Base-by-base conservation (phyloP, 108 stramenopile genomes). In the Schizochytrium sp. region DNA sequence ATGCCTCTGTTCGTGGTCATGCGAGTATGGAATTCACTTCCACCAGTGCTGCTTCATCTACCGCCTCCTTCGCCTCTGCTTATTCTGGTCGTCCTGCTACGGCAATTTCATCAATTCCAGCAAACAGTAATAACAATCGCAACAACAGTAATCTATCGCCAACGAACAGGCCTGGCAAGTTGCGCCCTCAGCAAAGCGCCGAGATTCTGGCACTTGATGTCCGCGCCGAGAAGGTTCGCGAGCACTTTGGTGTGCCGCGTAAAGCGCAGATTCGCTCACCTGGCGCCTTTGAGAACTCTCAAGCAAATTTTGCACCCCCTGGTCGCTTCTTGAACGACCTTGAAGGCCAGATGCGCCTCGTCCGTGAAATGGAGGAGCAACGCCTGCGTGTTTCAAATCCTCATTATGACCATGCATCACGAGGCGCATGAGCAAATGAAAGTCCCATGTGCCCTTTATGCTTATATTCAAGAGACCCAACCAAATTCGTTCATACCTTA, bases 321-420 rank as follows among this genome's bases (percentile, higher is more conserved):
- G 73, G 73, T 83, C 46, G 73, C 46, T 83, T 83, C 19, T 50
- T 83, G 0, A 83, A 83, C 17, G 73, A 83, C 13, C 73, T 83
- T 28, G 73, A 83, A 19, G 50, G 50, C 45, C 73, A 83, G 45
- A 83, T 83, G 73, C 73, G 73, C 50, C n/a, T 83, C 49, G 50
- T 83, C 5, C 73, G 73, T 8, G 73, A 83, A 38, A 53, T 53
- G 46, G 73, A 83, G 19, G 49, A 83, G 61, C 41, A 38, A 4
- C 61, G 61, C 42, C 61, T 64, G 61, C 61, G 12, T 17, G 10
- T 17, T 58, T 10, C 57, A 58, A 17, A 17, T 17, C 57, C 10
- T 58, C 13, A 58, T 58, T 10, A 58, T 28, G 28, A 28, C 28
- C 28, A 28, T 28, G 28, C 28, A 28, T 28, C 28, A 28, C 28